These are phyloP conservation scores for Eudorina sp. DNA, from an alignment of 139 green algal genomes.

Conservation along the genomic window DNA sequence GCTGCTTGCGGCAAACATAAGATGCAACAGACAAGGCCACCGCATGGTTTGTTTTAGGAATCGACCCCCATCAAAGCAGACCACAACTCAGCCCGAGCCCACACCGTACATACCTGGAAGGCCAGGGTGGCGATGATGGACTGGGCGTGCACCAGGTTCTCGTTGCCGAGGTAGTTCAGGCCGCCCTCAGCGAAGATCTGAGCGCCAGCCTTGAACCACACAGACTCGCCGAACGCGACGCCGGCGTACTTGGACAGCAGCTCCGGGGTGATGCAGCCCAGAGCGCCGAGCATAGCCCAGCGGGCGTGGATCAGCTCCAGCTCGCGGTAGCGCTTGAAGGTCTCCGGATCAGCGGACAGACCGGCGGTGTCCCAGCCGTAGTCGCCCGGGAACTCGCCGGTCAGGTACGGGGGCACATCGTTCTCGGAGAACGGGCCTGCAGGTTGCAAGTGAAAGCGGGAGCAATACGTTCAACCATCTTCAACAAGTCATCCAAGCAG, in stretches of 20 bases:
- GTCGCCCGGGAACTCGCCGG: constrained; percentile 85
- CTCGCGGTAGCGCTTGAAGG: constrained; percentile 88
- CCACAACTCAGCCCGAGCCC: too few relatives aligned
- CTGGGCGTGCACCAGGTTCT: constrained; percentile 90
- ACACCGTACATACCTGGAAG: constrained; percentile 80
- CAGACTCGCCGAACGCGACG: constrained; percentile 73
- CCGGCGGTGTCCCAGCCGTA: constrained; percentile 96
- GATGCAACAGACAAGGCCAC: too few relatives aligned
- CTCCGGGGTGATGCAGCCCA: constrained; percentile 82
- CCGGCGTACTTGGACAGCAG: constrained; percentile 61
- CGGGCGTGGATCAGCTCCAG: constrained; percentile 84
- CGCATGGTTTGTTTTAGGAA: too few relatives aligned
- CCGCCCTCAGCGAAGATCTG: constrained; percentile 82
- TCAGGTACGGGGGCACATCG: constrained; percentile 86
- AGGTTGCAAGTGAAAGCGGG: background rate
- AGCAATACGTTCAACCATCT: background rate
- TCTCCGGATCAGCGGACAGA: constrained; percentile 90
- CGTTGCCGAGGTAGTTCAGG: constrained; percentile 87
- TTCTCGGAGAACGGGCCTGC: constrained; percentile 85
- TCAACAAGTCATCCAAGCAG: too few relatives aligned
- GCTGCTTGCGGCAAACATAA: too few relatives aligned
- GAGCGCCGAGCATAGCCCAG: constrained; percentile 96
- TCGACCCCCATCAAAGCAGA: too few relatives aligned
- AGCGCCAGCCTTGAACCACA: constrained; percentile 94
- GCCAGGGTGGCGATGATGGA: constrained; percentile 89